phyloP scores from a whole-genome alignment of 2,329 filamentous ascomycete genomes.

The Monilinia aucupariae region DNA sequence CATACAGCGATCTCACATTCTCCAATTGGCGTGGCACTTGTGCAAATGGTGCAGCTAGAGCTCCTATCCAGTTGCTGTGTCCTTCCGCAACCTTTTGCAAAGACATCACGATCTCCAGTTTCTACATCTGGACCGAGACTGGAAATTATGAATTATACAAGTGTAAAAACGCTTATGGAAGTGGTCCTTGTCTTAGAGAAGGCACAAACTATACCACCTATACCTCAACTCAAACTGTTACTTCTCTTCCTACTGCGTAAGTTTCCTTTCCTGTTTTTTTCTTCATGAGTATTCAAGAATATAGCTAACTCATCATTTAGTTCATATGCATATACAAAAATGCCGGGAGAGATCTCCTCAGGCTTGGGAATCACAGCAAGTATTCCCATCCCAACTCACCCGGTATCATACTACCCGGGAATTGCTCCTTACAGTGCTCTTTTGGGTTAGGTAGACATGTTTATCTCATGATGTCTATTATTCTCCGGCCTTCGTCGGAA shows the following conservation, averaged over 20 bases:
- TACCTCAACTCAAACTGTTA: slow-evolving; percentile 15
- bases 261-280: not conserved
- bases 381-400: slow-evolving; percentile 26
- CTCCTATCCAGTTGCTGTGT: slow-evolving; percentile 49
- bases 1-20: slow-evolving; percentile 47
- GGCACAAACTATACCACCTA: slow-evolving; percentile 21
- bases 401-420: slow-evolving; percentile 21
- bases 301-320: slow-evolving; percentile 4
- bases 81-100: slow-evolving; percentile 48
- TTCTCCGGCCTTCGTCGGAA: not conserved
- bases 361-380: slow-evolving; percentile 23
- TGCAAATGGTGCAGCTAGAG: slow-evolving; percentile 40
- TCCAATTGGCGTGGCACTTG: slow-evolving; percentile 52
- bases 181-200: slow-evolving; percentile 41
- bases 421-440: slow-evolving; percentile 22
- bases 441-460: slow-evolving; percentile 9
- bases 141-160: slow-evolving; percentile 40
- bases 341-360: slow-evolving; percentile 23
- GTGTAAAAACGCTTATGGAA: slow-evolving; percentile 47
- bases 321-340: slow-evolving; percentile 25
- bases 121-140: slow-evolving; percentile 49
- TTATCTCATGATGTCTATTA: not conserved
- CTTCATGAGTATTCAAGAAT: not conserved
- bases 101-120: slow-evolving; percentile 45
- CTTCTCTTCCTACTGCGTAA: slow-evolving; percentile 18